Evolutionary conservation across 768 basidiomycete genomes (phyloP), one percentile per base, ranked within the genome.

Genomic region (Lentinus brumalis): DNA sequence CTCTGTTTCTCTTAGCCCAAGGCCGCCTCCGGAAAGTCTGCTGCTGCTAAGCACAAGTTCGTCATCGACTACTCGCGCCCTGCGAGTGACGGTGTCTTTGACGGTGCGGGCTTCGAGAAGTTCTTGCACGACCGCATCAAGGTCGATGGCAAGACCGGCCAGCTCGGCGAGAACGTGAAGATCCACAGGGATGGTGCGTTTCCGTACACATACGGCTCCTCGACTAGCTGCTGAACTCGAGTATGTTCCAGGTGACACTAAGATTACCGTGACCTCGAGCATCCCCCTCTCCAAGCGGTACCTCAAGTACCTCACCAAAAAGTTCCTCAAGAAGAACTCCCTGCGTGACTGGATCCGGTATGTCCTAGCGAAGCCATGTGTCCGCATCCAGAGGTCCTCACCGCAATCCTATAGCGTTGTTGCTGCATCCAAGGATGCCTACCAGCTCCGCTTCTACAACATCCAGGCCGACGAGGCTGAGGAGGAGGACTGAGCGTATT

Each of bases 241-340:
- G 50, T 52, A 16, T 39, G 39, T 56, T 59, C 21, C 64, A 92
- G 91, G 87, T 64, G 86, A 85, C 76, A 88, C 81, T 72, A 93
- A 89, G 79, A 83, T 98, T 75, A 89, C 87, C 57, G 86, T 98
- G 67, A 86, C 88, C 53, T 89, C 94, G 55, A 87, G 80, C 71
- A 87, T 96, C 74, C 87, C 93, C 58, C 90, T 98, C 79, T 98
- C 96, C 53, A 98, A 98, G 81, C 86, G 93, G 59, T 98, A 97
- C 78, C 87, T 98, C 75, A 98, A 98, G 79, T 99, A 98, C 80
- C 83, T 98, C 62, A 98, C 96, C 64, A 98, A 98, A 85, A 96
- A 96, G 82, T 96, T 94, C 85, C 84, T 98, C 78, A 98, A 98
- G 86, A 97, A 97, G 86, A 95, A 96, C 80, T 79, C 83, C 47